Base-by-base conservation (phyloP, 495 filamentous ascomycete species). In the Podospora comata region DNA sequence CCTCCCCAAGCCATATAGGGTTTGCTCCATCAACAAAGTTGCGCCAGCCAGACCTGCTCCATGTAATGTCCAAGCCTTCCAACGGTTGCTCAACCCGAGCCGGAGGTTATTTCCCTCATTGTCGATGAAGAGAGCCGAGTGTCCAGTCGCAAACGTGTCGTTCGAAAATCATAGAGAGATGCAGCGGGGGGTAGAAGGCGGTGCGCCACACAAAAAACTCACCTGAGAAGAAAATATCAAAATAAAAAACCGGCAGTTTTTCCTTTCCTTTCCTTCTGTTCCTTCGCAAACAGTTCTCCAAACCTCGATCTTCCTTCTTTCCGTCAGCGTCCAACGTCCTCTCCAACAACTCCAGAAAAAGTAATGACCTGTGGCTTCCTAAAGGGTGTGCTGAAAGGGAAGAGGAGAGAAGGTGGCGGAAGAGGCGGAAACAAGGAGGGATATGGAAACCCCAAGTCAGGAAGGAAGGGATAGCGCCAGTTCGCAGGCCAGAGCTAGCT, bases 341-440 rank as follows among this genome's bases (percentile, higher is more conserved):
- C 77, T 65, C 74, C 77, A 71, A 77, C 77, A 76, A 78, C 77
- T 74, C 77, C 77, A 67, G 68, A 67, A 67, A 57, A 66, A 64
- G 69, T 65, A 70, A 66, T 65, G 62, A 70, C 70, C 64, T 64
- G 18, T 20, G n/a, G 55, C 23, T 58, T 58, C n/a, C 55, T 19
- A 26, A 20, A 58, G 23, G 55, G 15, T 71, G 67, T 66, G 57
- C 68, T 60, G 61, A 70, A 67, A 63, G 62, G 60, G 60, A 70
- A 66, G 69, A 67, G 63, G 62, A 75, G 68, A 67, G 69, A 67
- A 71, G 54, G 68, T 62, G 68, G 69, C 71, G 73, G 75, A 72
- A 73, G 55, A 55, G 70, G 72, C 69, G 72, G 75, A 66, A 44
- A 77, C 73, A 71, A 74, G 64, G 71, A 70, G 54, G 59, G 61